Evolutionary conservation across 805 yeast species (phyloP).

Genomic region (Ogataea trehalophila): DNA sequence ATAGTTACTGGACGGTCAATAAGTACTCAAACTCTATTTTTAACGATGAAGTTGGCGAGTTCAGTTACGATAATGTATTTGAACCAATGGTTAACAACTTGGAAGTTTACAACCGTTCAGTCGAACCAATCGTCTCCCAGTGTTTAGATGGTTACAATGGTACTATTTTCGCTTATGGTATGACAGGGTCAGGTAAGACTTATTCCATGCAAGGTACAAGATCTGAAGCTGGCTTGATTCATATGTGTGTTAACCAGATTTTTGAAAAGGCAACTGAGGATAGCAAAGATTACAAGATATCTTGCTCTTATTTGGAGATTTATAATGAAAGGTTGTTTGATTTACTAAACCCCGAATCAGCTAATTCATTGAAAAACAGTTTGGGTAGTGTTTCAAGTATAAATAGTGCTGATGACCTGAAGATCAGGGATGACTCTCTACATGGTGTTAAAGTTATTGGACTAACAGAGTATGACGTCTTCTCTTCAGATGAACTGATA

Average conservation of each 20-base stretch:
- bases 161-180: conserved; percentile 89
- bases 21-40: conserved; percentile 35
- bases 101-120: conserved; percentile 57
- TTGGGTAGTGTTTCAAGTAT: conserved; percentile 6
- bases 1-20: conserved; percentile 42
- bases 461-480: conserved; percentile 56
- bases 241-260: conserved; percentile 56
- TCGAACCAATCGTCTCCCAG: conserved; percentile 46
- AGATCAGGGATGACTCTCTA: conserved; percentile 69
- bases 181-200: conserved; percentile 93
- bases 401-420: conserved; percentile 45
- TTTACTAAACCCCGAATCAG: conserved; percentile 44
- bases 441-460: conserved; percentile 76
- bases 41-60: conserved; percentile 57
- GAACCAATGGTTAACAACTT: conserved; percentile 48
- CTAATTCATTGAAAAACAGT: conserved; percentile 15
- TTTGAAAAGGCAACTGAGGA: conserved; percentile 42
- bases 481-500: conserved; percentile 55
- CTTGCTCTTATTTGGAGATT: conserved; percentile 75
- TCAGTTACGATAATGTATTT: conserved; percentile 76
- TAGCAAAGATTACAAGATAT: conserved; percentile 38
- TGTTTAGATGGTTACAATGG: conserved; percentile 76
- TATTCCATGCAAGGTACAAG: conserved; percentile 75
- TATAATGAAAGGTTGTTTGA: conserved; percentile 87
- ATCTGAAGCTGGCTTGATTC: conserved; percentile 65